Conservation (phyloP, 2,329 filamentous ascomycete species). For the Trichoderma atroviride region DNA sequence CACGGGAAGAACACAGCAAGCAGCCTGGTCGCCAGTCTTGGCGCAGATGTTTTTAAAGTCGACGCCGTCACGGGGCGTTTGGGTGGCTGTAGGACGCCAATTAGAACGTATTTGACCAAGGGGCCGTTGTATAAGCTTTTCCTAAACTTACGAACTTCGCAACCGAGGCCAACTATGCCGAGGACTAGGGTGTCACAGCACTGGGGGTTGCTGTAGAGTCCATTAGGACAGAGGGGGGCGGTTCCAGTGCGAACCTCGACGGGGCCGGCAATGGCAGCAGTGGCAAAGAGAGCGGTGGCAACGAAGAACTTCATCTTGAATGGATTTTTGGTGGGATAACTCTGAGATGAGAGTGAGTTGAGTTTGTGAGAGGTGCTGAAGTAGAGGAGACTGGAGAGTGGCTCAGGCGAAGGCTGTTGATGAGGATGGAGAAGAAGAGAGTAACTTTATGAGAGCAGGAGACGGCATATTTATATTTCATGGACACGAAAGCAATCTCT, state of each 20-base stretch:
- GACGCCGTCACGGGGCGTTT: background rate
- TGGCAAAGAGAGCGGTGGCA: conserved; percentile 27
- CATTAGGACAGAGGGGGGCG: background rate
- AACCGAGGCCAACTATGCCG: conserved; percentile 24
- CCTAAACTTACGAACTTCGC: conserved; percentile 25
- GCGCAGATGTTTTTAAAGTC: conserved; percentile 25
- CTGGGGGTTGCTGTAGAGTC: conserved; percentile 27
- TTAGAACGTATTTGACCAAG: background rate
- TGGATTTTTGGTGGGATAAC: background rate
- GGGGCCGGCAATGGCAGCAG: conserved; percentile 27
- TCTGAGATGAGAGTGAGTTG: background rate
- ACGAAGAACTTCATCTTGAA: conserved; percentile 31
- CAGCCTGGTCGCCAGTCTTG: background rate
- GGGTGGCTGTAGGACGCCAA: background rate
- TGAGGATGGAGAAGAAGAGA: background rate
- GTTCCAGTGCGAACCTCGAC: background rate
- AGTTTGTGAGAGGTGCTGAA: conserved; percentile 9
- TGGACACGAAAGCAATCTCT: background rate
- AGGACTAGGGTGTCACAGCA: conserved; percentile 27
- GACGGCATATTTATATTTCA: conserved; percentile 7
- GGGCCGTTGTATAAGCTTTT: background rate
- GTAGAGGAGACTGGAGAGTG: background rate
- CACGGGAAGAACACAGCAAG: conserved; percentile 28
- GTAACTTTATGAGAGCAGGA: background rate
- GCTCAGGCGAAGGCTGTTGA: background rate